These are phyloP conservation scores for Metarhizium guizhouense DNA, from an alignment of 2,329 filamentous ascomycete genomes.

Conservation along the genomic window DNA sequence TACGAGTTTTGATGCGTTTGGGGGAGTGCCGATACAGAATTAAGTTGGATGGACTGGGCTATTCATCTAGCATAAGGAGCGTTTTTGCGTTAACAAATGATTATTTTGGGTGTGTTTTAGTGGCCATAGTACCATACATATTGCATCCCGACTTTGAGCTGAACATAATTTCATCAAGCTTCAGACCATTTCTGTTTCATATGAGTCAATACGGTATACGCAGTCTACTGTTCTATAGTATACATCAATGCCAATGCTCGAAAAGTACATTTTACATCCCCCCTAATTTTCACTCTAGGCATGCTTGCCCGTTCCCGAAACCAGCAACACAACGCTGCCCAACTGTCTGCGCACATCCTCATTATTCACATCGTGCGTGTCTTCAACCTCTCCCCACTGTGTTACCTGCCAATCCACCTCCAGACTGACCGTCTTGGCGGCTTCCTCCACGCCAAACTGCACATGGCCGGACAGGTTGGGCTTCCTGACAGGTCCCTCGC, in stretches of 20 bases:
- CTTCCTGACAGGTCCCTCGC: conserved; percentile 54
- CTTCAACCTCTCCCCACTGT: conserved; percentile 94
- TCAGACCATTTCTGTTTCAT: too few species aligned
- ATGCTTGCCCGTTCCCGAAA: conserved; percentile 48
- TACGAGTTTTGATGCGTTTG: conserved; percentile 1
- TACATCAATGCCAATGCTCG: too few species aligned
- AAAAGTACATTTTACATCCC: too few species aligned
- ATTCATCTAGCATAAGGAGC: too few species aligned
- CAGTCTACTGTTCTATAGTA: background rate
- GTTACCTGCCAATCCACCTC: conserved; percentile 87
- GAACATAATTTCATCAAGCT: too few species aligned
- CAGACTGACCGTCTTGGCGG: conserved; percentile 64
- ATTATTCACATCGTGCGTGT: conserved; percentile 93
- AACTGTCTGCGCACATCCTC: conserved; percentile 84
- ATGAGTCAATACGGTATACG: too few species aligned
- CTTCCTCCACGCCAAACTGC: conserved; percentile 73
- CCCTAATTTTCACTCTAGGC: background rate
- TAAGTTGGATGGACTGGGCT: background rate
- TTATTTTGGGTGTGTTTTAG: too few species aligned
- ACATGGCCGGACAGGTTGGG: conserved; percentile 25
- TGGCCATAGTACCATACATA: too few species aligned
- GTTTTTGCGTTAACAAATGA: too few species aligned
- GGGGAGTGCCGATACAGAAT: background rate
- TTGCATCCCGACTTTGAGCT: too few species aligned
- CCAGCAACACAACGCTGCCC: conserved; percentile 75